Conservation (phyloP, 257 asterid species). For the Echites panduratus region DNA sequence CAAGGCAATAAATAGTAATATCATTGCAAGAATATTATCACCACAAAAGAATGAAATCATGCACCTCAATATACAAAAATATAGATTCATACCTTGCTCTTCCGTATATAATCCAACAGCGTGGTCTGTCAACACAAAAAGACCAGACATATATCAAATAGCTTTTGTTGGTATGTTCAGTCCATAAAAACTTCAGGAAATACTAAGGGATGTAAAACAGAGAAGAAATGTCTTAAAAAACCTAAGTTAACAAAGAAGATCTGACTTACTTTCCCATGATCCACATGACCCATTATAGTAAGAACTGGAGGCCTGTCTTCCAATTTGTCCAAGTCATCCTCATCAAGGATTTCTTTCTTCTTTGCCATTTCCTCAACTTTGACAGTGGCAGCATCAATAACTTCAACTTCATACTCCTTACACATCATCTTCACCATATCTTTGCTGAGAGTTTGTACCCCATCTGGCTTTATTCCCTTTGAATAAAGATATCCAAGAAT, state of each 20-base stretch:
- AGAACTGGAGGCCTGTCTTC: slow-evolving; percentile 89
- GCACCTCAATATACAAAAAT: slow-evolving; percentile 4
- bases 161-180: slow-evolving; percentile 1
- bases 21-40: neutral
- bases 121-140: slow-evolving; percentile 65
- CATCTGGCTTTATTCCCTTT: slow-evolving; percentile 91
- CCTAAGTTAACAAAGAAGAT: neutral
- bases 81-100: slow-evolving; percentile 59
- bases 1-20: neutral
- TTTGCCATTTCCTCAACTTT: slow-evolving; percentile 93
- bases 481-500: slow-evolving; percentile 69
- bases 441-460: slow-evolving; percentile 86
- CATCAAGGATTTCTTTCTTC: slow-evolving; percentile 76
- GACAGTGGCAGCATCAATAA: slow-evolving; percentile 61
- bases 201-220: neutral
- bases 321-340: slow-evolving; percentile 79
- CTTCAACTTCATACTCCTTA: slow-evolving; percentile 81
- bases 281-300: slow-evolving; percentile 99
- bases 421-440: slow-evolving; percentile 99
- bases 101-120: slow-evolving; percentile 82
- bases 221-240: neutral
- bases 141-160: slow-evolving; percentile 21
- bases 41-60: neutral
- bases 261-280: slow-evolving; percentile 88
- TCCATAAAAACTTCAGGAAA: neutral